Base-by-base conservation (phyloP, 192 early-diverging fungal genomes). In the Globomyces pollinis-pini region DNA sequence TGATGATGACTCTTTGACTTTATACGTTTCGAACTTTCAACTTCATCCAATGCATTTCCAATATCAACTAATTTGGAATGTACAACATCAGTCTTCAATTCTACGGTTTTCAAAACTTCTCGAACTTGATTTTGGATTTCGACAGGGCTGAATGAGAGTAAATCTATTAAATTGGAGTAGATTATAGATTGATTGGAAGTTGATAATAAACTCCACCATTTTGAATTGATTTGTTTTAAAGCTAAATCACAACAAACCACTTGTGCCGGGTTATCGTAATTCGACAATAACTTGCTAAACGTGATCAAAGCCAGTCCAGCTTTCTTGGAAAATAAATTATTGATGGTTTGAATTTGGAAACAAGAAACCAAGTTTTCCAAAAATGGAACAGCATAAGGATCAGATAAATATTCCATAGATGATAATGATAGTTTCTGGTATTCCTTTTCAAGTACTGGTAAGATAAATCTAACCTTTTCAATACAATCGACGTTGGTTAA, bases 381-480 rank as follows among this genome's bases (percentile, higher is more conserved):
- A 7, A 47, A 26, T 12, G 44, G 28, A 12, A 7, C 23, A 47
- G 23, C 7, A 15, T 47, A 47, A 26, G 11, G 7, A 12, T 11
- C 18, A 6, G 23, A 28, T 26, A 28, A 20, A 15, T 20, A 26
- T 11, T 15, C 59, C 43, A 18, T 60, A 56, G 29, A 64, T 67
- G 12, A 60, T 67, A 16, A 65, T 63, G 6, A 62, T 63, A 86
- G 59, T n/a, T n/a, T n/a, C n/a, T n/a, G n/a, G n/a, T n/a, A n/a
- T 1, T 65, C 60, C 9, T 7, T 42, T 30, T 86, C 79, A 24
- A 91, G 52, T 26, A 89, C 63, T 32, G 81, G 84, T 28, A 70
- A 36, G 38, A 91, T 45, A 15, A 67, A 76, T 52, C 79, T 78
- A 28, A 89, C 61, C 50, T 87, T 88, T 21, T 59, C 60, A 13